Percentiles rank a stretch among this genome's conserved stretches.
phyloP scores from a whole-genome alignment of 257 asterid species.

The Solanum medicagineum region DNA sequence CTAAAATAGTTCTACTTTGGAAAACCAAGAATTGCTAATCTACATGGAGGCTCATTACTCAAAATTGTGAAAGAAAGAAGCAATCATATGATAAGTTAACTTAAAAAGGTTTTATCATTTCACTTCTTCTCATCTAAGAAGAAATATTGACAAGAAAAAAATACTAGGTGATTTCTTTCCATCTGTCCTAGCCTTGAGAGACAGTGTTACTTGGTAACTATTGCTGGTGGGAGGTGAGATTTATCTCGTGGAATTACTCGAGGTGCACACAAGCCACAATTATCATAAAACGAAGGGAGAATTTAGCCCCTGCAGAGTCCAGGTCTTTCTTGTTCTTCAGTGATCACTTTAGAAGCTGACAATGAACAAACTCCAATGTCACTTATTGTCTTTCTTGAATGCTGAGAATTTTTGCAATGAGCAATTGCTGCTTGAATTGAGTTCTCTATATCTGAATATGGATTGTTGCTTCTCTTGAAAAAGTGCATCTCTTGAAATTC shows the following conservation, averaged over 20 bases:
- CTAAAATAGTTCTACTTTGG: not conserved
- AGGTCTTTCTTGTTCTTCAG: constrained; percentile 33
- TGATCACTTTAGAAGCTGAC: constrained; percentile 16
- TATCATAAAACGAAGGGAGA: not conserved
- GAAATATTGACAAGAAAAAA: not conserved
- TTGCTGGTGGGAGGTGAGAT: not conserved
- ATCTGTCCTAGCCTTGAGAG: not conserved
- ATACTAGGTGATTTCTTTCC: not conserved
- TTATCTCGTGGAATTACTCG: not conserved
- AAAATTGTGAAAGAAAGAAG: not conserved
- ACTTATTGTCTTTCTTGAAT: constrained; percentile 24
- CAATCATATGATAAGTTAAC: constrained; percentile 1
- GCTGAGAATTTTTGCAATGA: constrained; percentile 72
- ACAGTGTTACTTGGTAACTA: not conserved
- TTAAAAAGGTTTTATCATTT: not conserved
- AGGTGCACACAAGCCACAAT: not conserved
- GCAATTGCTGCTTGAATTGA: constrained; percentile 94
- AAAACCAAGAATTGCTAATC: not conserved
- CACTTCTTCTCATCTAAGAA: not conserved
- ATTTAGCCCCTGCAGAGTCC: constrained; percentile 32
- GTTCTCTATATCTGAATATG: constrained; percentile 47
- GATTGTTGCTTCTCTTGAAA: constrained; percentile 31
- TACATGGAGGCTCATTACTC: not conserved
- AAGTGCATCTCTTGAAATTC: constrained; percentile 20
- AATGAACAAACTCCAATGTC: constrained; percentile 29